Base-by-base conservation (phyloP, 495 filamentous ascomycete genomes). In the Penicillium steckii region DNA sequence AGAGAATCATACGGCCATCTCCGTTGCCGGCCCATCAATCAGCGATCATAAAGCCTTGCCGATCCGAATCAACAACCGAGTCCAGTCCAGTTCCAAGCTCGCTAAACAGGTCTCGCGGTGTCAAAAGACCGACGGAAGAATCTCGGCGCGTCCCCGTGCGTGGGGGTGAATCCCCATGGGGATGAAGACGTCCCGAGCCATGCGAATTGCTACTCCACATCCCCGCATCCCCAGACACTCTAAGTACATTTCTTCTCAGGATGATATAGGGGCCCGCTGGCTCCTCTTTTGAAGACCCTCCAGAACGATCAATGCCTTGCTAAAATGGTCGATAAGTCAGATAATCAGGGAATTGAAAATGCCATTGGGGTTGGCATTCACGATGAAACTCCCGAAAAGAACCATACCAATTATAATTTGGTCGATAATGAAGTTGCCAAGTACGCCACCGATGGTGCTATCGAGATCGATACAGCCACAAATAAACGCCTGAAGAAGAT, bases 381-480 rank as follows among this genome's bases (percentile, higher is more conserved):
- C 15, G 65, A 32, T 32, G 61, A 71, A 29, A 40, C 41, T 17
- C 57, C 71, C 17, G 64, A 74, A 44, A 80, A 82, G 30, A 73
- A 80, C 18, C 69, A 70, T 9, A 71, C 72, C 17, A 72, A 82
- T 53, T 77, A 76, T 44, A 61, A 70, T 29, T 78, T 73, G 54
- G 69, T 88, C 18, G 85, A 87, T 63, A 66, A 70, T 21, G 85
- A 87, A 56, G 65, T 88, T 30, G 79, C 78, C 48, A 79, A 84
- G 62, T 87, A 88, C 55, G 78, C 79, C 21, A 71, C 72, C 24
- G 73, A 70, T 7, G 72, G 60, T 2, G 60, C 58, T 1, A 66
- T 87, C 37, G 64, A 79, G 5, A 79, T 89, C 54, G 73, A 78
- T 3, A 67, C 75, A 23, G 79, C 73, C 42, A 80, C 82, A 24